A percentile compares a stretch with the other conserved stretches of the same genome.
phyloP scores from a whole-genome alignment of 2,329 filamentous ascomycete species.

The Colletotrichum sp. region DNA sequence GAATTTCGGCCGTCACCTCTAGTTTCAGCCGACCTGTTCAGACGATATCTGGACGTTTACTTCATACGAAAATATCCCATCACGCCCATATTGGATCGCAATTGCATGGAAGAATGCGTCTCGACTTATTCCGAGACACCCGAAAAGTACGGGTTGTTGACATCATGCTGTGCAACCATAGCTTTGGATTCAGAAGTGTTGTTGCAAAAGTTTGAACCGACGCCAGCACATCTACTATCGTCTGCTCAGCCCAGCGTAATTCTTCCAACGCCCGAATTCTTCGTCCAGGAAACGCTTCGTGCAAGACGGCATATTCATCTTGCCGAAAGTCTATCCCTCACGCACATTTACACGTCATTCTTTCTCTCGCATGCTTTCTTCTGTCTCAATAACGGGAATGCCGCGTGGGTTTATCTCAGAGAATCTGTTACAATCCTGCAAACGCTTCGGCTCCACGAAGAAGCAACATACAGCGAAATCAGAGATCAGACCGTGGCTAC shows the following conservation, averaged over 20 bases:
- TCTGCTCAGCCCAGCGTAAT: neutral
- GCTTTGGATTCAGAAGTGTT: constrained; percentile 31
- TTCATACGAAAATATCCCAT: constrained; percentile 39
- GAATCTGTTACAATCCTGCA: neutral
- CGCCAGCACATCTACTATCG: neutral
- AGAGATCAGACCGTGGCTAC: neutral
- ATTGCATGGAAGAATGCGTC: constrained; percentile 22
- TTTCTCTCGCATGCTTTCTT: constrained; percentile 35
- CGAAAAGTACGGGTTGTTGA: constrained; percentile 30
- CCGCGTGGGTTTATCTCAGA: constrained; percentile 31
- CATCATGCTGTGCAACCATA: constrained; percentile 32
- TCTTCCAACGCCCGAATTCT: constrained; percentile 24
- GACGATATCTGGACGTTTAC: constrained; percentile 32
- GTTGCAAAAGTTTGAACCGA: neutral
- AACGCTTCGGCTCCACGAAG: neutral
- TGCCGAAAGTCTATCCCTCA: constrained; percentile 30
- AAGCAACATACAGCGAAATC: neutral
- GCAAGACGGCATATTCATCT: constrained; percentile 27
- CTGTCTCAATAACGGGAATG: constrained; percentile 34
- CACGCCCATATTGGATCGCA: constrained; percentile 33
- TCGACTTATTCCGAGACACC: constrained; percentile 11
- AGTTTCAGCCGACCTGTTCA: constrained; percentile 21
- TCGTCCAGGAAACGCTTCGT: constrained; percentile 32
- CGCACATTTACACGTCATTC: constrained; percentile 34
- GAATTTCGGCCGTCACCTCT: neutral